Percentiles rank a stretch among this genome's conserved stretches.
Conservation (phyloP, 2,329 filamentous ascomycete genomes). For the Exophiala sideris region DNA sequence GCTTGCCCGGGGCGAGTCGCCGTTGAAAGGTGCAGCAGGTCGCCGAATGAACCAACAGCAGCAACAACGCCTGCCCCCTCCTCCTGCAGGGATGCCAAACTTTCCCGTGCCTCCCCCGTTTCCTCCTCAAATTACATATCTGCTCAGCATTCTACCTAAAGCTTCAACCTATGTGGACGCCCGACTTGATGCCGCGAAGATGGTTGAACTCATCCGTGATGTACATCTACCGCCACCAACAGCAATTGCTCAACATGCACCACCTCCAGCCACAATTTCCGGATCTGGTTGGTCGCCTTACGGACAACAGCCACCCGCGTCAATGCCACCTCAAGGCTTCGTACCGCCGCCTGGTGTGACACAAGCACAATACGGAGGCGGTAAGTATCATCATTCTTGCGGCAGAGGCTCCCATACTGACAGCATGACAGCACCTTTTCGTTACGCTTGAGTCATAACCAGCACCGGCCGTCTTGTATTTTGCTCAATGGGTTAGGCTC, state of each 20-base stretch:
- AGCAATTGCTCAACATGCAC: conserved; percentile 28
- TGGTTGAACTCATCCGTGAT: conserved; percentile 68
- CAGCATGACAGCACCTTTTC: conserved; percentile 7
- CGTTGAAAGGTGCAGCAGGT: conserved; percentile 84
- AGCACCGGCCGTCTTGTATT: background rate
- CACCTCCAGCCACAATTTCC: conserved; percentile 12
- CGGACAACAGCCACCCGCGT: conserved; percentile 31
- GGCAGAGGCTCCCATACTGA: background rate
- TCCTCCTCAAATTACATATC: conserved; percentile 62
- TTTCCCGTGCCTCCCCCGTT: conserved; percentile 61
- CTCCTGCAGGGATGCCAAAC: conserved; percentile 45
- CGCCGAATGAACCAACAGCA: conserved; percentile 71
- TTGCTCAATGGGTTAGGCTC: background rate
- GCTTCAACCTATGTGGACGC: conserved; percentile 68
- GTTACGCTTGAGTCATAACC: conserved; percentile 1
- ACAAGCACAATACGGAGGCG: conserved; percentile 25
- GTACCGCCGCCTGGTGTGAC: conserved; percentile 16
- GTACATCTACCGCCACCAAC: conserved; percentile 53
- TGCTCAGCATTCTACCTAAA: conserved; percentile 70
- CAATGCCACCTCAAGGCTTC: conserved; percentile 25
- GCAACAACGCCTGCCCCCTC: conserved; percentile 26
- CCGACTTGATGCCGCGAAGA: conserved; percentile 65
- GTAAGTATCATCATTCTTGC: conserved; percentile 16
- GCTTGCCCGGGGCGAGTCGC: conserved; percentile 82
- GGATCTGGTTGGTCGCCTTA: conserved; percentile 31